phyloP scores from a whole-genome alignment of 495 filamentous ascomycete genomes.

The Tuber melanosporum region DNA sequence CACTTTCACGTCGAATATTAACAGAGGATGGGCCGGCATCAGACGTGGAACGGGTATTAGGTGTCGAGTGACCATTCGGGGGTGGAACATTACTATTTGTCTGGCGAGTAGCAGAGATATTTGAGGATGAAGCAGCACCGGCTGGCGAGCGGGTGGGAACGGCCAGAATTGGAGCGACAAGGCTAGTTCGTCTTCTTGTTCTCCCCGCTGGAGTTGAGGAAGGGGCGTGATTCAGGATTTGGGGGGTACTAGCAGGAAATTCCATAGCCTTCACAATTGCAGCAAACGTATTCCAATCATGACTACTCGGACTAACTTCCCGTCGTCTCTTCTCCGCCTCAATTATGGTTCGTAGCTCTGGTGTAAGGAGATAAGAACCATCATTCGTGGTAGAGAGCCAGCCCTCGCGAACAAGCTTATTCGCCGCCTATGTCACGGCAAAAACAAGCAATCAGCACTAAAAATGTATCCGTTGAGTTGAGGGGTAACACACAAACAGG shows the following conservation, averaged over 20 bases:
- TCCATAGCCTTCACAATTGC: conserved; percentile 28
- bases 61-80: not conserved
- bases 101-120: not conserved
- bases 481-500: conserved; percentile 24
- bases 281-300: conserved; percentile 40
- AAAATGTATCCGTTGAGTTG: not conserved
- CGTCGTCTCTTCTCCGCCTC: conserved; percentile 34
- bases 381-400: conserved; percentile 24
- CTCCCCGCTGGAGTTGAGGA: conserved; percentile 18
- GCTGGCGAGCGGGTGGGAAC: not conserved
- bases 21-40: not conserved
- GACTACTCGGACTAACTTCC: conserved; percentile 30
- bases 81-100: not conserved
- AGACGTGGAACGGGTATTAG: not conserved
- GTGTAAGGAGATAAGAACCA: conserved; percentile 24
- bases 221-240: conserved; percentile 1
- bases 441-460: not conserved
- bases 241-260: not conserved
- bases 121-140: not conserved
- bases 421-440: conserved; percentile 17
- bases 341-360: conserved; percentile 24
- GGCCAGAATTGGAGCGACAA: not conserved
- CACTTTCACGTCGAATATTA: not conserved
- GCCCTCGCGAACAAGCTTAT: conserved; percentile 35
- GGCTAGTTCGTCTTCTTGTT: conserved; percentile 23